Percentiles rank a stretch among this genome's conserved stretches.
phyloP scores from a whole-genome alignment of 305 asterid genomes.

The Withania somnifera region DNA sequence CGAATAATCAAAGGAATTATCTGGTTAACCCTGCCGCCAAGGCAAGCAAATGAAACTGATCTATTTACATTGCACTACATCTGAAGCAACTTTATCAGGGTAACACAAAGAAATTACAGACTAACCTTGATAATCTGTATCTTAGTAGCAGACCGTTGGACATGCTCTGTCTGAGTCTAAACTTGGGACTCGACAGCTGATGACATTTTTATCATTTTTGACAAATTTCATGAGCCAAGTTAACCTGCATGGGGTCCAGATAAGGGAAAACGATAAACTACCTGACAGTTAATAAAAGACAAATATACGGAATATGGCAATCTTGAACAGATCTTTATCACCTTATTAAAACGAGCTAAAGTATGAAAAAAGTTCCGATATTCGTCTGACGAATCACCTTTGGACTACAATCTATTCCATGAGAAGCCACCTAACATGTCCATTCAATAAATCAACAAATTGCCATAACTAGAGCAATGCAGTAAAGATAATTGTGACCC shows the following conservation, averaged over 20 bases:
- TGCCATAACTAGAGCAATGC: neutral
- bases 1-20: neutral
- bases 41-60: neutral
- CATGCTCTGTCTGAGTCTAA: neutral
- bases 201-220: neutral
- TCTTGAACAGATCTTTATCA: too few species aligned
- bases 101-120: neutral
- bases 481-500: neutral
- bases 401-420: conserved; percentile 90
- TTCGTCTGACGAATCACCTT: conserved; percentile 78
- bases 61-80: neutral
- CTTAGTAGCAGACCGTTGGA: neutral
- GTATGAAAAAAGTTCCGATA: conserved; percentile 54
- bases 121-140: neutral
- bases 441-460: neutral
- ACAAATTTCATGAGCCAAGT: neutral
- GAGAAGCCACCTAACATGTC: conserved; percentile 74
- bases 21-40: neutral
- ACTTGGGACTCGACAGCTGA: neutral
- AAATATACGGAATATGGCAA: neutral
- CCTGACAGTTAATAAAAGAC: neutral
- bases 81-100: neutral
- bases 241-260: neutral
- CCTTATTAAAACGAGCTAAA: conserved; percentile 29
- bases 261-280: neutral